Base-by-base conservation (phyloP, 2,329 filamentous ascomycete species). In the Truncatella angustata region DNA sequence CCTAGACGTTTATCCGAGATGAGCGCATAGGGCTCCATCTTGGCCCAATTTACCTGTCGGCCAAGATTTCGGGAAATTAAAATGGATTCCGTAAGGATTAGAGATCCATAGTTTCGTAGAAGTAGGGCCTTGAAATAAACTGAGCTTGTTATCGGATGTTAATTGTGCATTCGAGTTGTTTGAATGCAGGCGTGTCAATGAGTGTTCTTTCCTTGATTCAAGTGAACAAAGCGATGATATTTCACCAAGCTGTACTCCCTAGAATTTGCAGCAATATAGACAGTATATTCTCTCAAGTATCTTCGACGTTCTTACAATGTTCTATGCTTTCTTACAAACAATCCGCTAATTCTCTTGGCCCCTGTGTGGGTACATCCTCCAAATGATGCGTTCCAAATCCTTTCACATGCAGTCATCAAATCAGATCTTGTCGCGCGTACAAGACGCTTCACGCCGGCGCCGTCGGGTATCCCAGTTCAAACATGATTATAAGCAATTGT, bases 401-500 rank as follows among this genome's bases (percentile, higher is more conserved):
- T 32, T 48, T 35, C 28, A 28, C 51, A 49, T 49, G 30, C 45
- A 44, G 30, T 53, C 51, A 39, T 53, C 51, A 44, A 37, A 49
- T 53, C 24, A 24, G 21, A 43, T 49, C 12, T 32, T 28, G 35
- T 40, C 16, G 26, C 7, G 43, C 18, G 47, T n/a, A n/a, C 44
- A 21, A 23, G 28, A 32, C 30, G 30, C 28, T 45, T 49, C 26
- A 28, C 45, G 30, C 39, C 50, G 34, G 32, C 44, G 37, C 51
- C 42, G 34, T 18, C 39, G 46, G 51, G 45, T 49, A 44, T 36
- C 32, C 47, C 47, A 40, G 24, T 52, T 50, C 57, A 64, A 60
- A 57, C 60, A 62, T 59, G 47, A 64, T 65, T 65, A 65, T 58
- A 59, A 63, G 55, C 43, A 55, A 53, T 52, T 56, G 7, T 60